Base-by-base conservation (phyloP, 805 yeast genomes). In the Debaryomyces castellii region DNA sequence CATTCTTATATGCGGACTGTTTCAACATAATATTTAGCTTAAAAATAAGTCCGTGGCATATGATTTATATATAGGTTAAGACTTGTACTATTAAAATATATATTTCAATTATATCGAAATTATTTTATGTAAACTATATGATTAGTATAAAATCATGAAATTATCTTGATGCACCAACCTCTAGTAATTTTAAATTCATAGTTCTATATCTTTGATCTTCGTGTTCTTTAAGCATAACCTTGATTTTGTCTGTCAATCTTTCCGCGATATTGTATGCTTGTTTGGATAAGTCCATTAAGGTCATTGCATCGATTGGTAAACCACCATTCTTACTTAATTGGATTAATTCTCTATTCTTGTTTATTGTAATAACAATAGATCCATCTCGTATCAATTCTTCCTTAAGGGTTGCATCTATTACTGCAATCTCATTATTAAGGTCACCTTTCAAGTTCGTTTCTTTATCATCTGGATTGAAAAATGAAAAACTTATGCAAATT, bases 251-350 rank as follows among this genome's bases (percentile, higher is more conserved):
- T 0, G 96, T 87, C 47, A 87, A 59, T 21, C 61, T 57, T 45
- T 80, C 82, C 7, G 89, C 94, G 25, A 83, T 75, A 3, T 63
- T 60, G 55, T 78, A 81, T 1, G 96, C 94, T 46, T 76, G 70
- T 47, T 78, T 78, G 25, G 87, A 77, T 60, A 94, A 85, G 21
- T 82, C 81, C 73, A 89, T 71, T 41, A 92, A 67, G 21, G 77
- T 69, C 30, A 76, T 58, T 0, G 94, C 89, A 57, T 88, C 91
- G 52, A 92, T 80, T 5, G 91, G 87, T 39, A 87, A 69, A 0
- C 96, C 97, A 41, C 98, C 99, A 25, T 90, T 87, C 59, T 92
- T 94, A 36, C 86, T 77, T 23, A 94, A 75, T 62, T 94, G 99
- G 40, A 96, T 91, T 6, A 94, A 72, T 58, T 94, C 99, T 53